Evolutionary conservation across 768 basidiomycete genomes (phyloP), one percentile per base, ranked within the genome.

Genomic region (Boletus coccyginus): DNA sequence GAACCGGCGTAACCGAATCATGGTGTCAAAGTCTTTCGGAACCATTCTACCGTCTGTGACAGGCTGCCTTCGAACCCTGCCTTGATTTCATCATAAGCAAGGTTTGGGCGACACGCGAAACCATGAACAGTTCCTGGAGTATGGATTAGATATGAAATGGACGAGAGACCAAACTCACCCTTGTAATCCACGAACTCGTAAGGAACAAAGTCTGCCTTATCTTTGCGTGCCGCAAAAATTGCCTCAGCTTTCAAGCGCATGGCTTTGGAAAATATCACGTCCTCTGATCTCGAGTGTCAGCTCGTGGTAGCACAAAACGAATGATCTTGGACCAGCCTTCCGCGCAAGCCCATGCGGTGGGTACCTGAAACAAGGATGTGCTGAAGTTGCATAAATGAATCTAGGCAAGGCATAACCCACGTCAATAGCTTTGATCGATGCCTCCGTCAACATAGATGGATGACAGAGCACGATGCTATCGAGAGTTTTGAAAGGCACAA

Each of bases 51-150:
- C 1, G 72, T 71, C 53, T 79, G 75, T n/a, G 73, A 67, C 41
- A 79, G 67, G 11, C 77, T 72, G 16, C 73, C 70, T 50, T 82
- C 75, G 55, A 74, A 83, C 3, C 70, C 78, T 44, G 72, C 73
- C 58, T 75, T 75, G 46, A 80, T 73, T 31, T 77, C 76, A 2
- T 75, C 72, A 13, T 75, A 68, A 7, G 57, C 62, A 36, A 81
- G 66, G 54, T 79, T 76, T 4, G 80, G 81, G 14, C 80, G 73
- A 31, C 71, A 68, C 3, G 79, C 79, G 27, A 83, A 83, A 27
- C 82, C 78, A 52, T 80, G 81, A 2, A 60, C 60, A 16, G 76
- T 82, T 58, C 75, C 80, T 80, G 44, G 8, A 47, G n/a, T 39
- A n/a, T 5, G 21, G 13, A 40, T 53, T 17, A 63, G 53, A 50